Evolutionary conservation across 176 grass and related monocot genomes (phyloP).

Genomic region (Poa pratensis): DNA sequence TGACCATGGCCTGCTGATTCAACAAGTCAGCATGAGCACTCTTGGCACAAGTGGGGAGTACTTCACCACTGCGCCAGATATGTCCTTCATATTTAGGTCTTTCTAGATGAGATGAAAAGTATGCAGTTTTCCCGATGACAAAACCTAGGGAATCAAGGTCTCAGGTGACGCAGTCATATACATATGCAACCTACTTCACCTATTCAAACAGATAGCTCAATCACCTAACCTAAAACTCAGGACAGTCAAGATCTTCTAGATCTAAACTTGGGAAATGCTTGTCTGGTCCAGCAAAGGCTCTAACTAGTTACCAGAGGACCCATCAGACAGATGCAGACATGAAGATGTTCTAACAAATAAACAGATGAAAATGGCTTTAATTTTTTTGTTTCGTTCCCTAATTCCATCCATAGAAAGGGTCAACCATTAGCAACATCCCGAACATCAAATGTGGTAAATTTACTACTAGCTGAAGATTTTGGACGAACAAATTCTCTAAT

Average conservation of each 20-base stretch:
- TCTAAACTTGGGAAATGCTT: conserved; percentile 17
- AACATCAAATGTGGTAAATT: conserved; percentile 4
- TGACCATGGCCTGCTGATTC: too few species aligned
- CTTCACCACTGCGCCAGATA: too few species aligned
- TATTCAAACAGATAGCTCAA: neutral
- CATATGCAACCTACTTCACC: conserved; percentile 8
- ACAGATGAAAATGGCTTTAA: neutral
- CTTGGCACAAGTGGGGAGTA: too few species aligned
- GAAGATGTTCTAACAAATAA: conserved; percentile 4
- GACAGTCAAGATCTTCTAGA: neutral
- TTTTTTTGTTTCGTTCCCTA: neutral
- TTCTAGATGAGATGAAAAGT: too few species aligned
- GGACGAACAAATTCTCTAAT: neutral
- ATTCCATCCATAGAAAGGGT: neutral
- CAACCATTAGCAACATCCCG: neutral
- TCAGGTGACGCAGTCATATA: neutral
- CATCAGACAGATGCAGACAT: conserved; percentile 3
- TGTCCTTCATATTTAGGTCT: too few species aligned
- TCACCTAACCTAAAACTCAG: neutral
- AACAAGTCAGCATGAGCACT: too few species aligned
- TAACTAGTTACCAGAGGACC: conserved; percentile 12
- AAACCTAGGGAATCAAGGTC: neutral
- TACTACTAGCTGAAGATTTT: neutral
- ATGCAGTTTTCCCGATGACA: too few species aligned
- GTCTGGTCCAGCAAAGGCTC: neutral